Conservation (phyloP, 2,329 filamentous ascomycete species). For the Clarireedia hainanense region DNA sequence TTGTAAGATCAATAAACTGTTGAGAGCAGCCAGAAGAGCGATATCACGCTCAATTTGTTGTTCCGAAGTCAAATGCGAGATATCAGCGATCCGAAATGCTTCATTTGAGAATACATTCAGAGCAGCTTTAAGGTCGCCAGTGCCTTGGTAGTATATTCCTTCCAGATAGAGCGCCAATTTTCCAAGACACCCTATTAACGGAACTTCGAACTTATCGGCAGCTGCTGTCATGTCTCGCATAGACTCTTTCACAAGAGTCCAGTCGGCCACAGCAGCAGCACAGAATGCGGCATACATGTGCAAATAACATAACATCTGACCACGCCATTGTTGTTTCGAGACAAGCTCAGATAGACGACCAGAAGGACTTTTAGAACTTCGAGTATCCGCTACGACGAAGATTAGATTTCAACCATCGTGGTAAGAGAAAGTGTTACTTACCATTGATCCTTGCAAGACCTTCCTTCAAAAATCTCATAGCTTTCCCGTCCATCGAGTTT, state of each 20-base stretch:
- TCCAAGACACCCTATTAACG: constrained; percentile 19
- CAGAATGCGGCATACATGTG: constrained; percentile 28
- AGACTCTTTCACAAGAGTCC: constrained; percentile 21
- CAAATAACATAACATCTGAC: constrained; percentile 26
- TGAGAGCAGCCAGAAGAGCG: constrained; percentile 58
- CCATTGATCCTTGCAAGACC: constrained; percentile 40
- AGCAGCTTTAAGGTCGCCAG: constrained; percentile 63
- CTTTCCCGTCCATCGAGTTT: constrained; percentile 49
- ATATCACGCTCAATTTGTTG: constrained; percentile 54
- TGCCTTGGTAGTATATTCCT: constrained; percentile 70
- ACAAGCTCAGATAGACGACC: constrained; percentile 22
- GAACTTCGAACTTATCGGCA: constrained; percentile 17
- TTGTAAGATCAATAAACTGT: constrained; percentile 66
- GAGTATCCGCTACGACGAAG: constrained; percentile 2
- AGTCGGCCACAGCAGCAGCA: constrained; percentile 23
- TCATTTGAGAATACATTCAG: constrained; percentile 57
- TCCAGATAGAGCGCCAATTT: constrained; percentile 50
- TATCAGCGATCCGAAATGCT: constrained; percentile 45
- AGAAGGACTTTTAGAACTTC: constrained; percentile 18
- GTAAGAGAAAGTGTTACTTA: constrained; percentile 6
- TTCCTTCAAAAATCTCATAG: constrained; percentile 48
- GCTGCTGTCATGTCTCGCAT: constrained; percentile 20
- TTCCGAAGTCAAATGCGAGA: constrained; percentile 32
- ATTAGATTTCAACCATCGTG: neutral
- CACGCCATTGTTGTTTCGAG: constrained; percentile 25